Evolutionary conservation across 345 rosid genomes (phyloP), one percentile per base, ranked within the genome.

Genomic region (Hibiscus mutabilis): DNA sequence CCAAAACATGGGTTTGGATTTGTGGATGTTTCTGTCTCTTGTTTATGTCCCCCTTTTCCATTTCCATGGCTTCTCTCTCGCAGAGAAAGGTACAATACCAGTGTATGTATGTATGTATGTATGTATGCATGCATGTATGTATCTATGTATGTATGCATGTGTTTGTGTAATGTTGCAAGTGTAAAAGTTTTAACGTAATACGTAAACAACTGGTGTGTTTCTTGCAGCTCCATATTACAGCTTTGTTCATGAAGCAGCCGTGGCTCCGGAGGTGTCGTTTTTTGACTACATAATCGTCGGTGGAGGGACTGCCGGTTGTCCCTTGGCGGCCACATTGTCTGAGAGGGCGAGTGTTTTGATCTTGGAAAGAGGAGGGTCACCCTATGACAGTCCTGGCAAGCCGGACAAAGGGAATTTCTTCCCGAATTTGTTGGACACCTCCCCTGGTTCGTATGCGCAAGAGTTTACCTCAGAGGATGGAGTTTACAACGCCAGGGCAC

Each of bases 251-350:
- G 91, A 87, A 66, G 95, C 96, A 68, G 78, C 71, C 6, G 62
- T 75, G 2, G 91, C 97, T 6, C 87, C 97, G 3, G 25, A n/a
- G 63, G 62, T 82, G 5, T 63, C 79, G 2, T 70, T 65, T 76
- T 81, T 76, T 14, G 97, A 93, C 74, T 93, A 91, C 85, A 88
- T 93, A 63, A 68, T 91, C 73, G 72, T 93, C 57, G 97, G 96
- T 3, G 97, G 97, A 49, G 98, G 98, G 64, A 91, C 98, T 24
- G 73, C 93, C 0, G 98, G 97, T 4, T 93, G 97, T 53, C 81
- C 98, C 0, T 73, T 93, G 51, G 98, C 97, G 0, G 97, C 96
- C 16, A 91, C 98, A 8, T 84, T 89, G 0, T 83, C 97, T 0
- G 72, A 65, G 71, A 83, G 79, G 24, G 92, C 93, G 0, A 78